These are phyloP conservation scores for Pyrus pyrifolia DNA, from an alignment of 306 rosid genomes.

Conservation along the genomic window DNA sequence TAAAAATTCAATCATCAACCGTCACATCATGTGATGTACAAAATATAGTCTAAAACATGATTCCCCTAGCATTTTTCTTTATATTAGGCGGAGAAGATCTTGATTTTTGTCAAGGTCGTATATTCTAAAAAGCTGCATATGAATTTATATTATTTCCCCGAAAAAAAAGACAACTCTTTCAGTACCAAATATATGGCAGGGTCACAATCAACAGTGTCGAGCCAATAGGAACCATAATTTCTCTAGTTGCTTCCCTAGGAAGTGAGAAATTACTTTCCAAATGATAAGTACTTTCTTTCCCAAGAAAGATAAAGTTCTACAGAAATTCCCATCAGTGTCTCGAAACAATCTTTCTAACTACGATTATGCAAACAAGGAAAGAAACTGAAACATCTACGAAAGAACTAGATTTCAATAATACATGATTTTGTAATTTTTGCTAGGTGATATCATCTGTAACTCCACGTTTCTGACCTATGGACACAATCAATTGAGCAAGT, in stretches of 20 bases:
- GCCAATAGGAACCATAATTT: not conserved
- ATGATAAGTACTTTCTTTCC: not conserved
- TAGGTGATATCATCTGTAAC: not conserved
- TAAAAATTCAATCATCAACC: too few species aligned
- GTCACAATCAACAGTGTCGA: not conserved
- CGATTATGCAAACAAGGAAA: not conserved
- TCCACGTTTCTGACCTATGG: not conserved
- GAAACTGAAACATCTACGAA: not conserved
- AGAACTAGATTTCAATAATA: not conserved
- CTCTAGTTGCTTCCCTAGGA: not conserved
- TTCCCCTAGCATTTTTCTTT: too few species aligned
- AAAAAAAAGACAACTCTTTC: not conserved
- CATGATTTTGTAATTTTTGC: not conserved
- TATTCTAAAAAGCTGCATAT: not conserved
- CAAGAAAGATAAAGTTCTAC: not conserved
- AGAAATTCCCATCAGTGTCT: not conserved
- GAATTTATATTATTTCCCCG: not conserved
- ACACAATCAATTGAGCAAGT: not conserved
- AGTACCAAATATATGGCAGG: not conserved
- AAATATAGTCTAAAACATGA: too few species aligned
- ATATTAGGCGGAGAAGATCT: not conserved
- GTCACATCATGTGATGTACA: too few species aligned
- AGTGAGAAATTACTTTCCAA: not conserved
- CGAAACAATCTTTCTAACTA: conserved; percentile 9
- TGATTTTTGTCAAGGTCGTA: not conserved